Conservation (phyloP, 805 yeast species). For the Wickerhamiella occidentalis region DNA sequence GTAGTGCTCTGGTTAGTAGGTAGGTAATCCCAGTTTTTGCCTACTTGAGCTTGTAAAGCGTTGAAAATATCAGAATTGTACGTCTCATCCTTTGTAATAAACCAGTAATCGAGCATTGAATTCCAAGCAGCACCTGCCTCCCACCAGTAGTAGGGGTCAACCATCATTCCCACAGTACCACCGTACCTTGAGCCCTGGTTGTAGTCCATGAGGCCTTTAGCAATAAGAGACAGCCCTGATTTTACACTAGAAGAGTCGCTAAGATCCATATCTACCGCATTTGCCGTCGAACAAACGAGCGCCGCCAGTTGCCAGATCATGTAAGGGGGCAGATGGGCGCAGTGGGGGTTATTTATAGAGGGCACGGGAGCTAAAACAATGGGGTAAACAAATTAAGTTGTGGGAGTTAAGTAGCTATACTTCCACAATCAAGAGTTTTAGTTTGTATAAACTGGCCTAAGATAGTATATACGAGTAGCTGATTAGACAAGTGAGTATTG, state of each 20-base stretch:
- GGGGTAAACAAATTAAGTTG: too few species aligned
- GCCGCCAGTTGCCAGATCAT: slow-evolving; percentile 2
- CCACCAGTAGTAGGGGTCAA: slow-evolving; percentile 80
- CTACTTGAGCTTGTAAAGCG: slow-evolving; percentile 57
- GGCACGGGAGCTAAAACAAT: background rate
- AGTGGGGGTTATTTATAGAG: background rate
- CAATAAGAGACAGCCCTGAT: slow-evolving; percentile 47
- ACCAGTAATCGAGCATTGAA: slow-evolving; percentile 65
- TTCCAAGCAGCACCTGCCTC: slow-evolving; percentile 69
- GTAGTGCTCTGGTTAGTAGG: slow-evolving; percentile 73
- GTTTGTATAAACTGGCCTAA: too few species aligned
- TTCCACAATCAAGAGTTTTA: too few species aligned
- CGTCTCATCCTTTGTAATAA: slow-evolving; percentile 54
- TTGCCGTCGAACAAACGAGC: slow-evolving; percentile 1
- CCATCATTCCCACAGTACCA: slow-evolving; percentile 61
- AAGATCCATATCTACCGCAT: slow-evolving; percentile 16
- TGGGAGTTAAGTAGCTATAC: too few species aligned
- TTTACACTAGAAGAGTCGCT: slow-evolving; percentile 18
- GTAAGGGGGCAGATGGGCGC: background rate
- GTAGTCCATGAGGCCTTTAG: slow-evolving; percentile 68
- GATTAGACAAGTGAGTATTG: too few species aligned
- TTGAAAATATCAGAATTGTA: slow-evolving; percentile 43
- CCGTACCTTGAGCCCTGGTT: slow-evolving; percentile 57
- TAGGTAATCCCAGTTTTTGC: slow-evolving; percentile 52
- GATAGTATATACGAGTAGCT: background rate